These are phyloP conservation scores for Cucumis hystrix DNA, from an alignment of 306 rosid genomes.

Conservation along the genomic window DNA sequence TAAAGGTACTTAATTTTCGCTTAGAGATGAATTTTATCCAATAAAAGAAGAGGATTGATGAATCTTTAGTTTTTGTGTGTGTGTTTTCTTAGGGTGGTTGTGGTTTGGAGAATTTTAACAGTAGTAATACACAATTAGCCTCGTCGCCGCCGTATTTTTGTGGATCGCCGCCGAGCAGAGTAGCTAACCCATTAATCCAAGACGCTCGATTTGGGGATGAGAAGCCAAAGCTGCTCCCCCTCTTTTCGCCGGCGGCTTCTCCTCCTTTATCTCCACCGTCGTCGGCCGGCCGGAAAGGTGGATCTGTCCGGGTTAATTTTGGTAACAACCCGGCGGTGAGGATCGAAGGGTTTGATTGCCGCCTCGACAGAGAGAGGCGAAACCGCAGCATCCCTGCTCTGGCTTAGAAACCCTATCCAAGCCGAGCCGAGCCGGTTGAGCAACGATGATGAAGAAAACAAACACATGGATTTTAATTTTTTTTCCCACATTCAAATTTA, in stretches of 20 bases:
- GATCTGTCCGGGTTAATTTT: conserved; percentile 55
- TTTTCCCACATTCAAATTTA: neutral
- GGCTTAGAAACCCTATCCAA: conserved; percentile 32
- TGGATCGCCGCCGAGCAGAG: conserved; percentile 99
- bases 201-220: conserved; percentile 85
- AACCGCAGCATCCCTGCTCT: conserved; percentile 82
- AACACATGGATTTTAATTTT: neutral
- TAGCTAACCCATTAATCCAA: conserved; percentile 81
- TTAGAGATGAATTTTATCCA: neutral
- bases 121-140: conserved; percentile 21
- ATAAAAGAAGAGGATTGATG: neutral
- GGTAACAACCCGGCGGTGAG: conserved; percentile 75
- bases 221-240: conserved; percentile 26
- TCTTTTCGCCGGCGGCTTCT: conserved; percentile 26
- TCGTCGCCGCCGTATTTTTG: conserved; percentile 85
- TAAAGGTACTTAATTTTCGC: conserved; percentile 30
- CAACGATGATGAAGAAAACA: neutral
- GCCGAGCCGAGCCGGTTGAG: neutral
- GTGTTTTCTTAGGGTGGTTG: conserved; percentile 36
- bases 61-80: neutral
- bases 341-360: conserved; percentile 84
- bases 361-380: conserved; percentile 62
- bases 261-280: conserved; percentile 42
- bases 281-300: conserved; percentile 50
- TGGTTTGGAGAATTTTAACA: conserved; percentile 38